Evolutionary conservation across 257 asterid genomes (phyloP), one percentile per base, ranked within the genome.

Genomic region (Coffea canephora): DNA sequence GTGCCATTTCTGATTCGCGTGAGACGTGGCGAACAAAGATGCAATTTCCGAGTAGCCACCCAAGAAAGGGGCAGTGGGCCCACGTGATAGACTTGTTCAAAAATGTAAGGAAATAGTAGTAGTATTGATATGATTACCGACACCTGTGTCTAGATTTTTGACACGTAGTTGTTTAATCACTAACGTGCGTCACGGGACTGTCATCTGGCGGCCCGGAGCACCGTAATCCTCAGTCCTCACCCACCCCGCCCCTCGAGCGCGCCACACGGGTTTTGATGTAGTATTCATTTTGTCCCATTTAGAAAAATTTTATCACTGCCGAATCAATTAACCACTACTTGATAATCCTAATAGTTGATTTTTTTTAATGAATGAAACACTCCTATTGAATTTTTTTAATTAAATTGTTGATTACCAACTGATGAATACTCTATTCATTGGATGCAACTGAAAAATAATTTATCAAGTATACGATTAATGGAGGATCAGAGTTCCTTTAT

Each of bases 1-100:
- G 54, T 13, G 15, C 18, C 23, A 4, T 48, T 45, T 1, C 6
- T 39, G 5, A 39, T 43, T 82, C 85, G 82, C 82, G 77, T 75
- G 86, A 82, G 77, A 86, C 87, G 90, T 87, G 91, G 85, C 89
- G 81, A 77, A 59, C 74, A 79, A 80, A 73, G 57, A 72, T 50
- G 79, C 76, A 50, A 57, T 55, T 74, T 46, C 77, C 48, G 27
- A 66, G 82, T 36, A 77, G 49, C 50, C 64, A 52, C 59, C 39
- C 8, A 25, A 25, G 18, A 25, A 3, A 19, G 31, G 13, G 0
- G 52, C 10, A 80, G 66, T 39, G 77, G 73, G 41, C 69, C 79
- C 87, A 79, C 88, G 71, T 81, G 78, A 39, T 39, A 2, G 43
- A 62, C 55, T 43, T 11, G 13, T 50, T 15, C 61, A 61, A 61